A percentile compares a stretch with the other conserved stretches of the same genome.
Conservation (phyloP, 129 eudicot genomes). For the Dittrichia graveolens region DNA sequence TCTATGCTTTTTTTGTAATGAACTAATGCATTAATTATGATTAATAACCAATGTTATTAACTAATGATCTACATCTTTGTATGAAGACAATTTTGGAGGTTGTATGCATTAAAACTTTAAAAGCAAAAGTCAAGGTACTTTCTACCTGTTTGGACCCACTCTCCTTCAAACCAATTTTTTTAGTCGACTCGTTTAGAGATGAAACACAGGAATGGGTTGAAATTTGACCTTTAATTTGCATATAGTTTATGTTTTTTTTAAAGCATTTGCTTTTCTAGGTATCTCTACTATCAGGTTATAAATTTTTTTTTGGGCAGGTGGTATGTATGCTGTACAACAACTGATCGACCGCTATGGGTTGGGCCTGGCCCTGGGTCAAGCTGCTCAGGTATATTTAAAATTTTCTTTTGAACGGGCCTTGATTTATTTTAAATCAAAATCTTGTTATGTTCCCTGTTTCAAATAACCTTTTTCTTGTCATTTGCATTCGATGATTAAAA, state of each 20-base stretch:
- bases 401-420: background rate
- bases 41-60: background rate
- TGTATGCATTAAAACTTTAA: background rate
- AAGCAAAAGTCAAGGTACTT: background rate
- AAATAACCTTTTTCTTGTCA: background rate
- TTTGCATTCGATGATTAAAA: background rate
- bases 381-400: constrained; percentile 55
- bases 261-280: background rate
- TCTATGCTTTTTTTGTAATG: background rate
- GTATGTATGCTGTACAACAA: constrained; percentile 76
- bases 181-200: background rate
- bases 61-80: background rate
- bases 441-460: background rate
- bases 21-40: background rate
- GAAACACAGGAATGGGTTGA: background rate
- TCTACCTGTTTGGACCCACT: background rate
- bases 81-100: background rate
- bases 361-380: constrained; percentile 62
- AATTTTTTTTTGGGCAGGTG: constrained; percentile 49
- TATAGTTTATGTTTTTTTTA: background rate
- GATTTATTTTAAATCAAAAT: background rate
- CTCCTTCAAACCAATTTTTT: background rate
- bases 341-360: constrained; percentile 80
- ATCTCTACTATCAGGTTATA: background rate
- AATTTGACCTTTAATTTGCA: constrained; percentile 10